Evolutionary conservation across 2,329 filamentous ascomycete genomes (phyloP).

Genomic region (Cladorrhinum sp.): DNA sequence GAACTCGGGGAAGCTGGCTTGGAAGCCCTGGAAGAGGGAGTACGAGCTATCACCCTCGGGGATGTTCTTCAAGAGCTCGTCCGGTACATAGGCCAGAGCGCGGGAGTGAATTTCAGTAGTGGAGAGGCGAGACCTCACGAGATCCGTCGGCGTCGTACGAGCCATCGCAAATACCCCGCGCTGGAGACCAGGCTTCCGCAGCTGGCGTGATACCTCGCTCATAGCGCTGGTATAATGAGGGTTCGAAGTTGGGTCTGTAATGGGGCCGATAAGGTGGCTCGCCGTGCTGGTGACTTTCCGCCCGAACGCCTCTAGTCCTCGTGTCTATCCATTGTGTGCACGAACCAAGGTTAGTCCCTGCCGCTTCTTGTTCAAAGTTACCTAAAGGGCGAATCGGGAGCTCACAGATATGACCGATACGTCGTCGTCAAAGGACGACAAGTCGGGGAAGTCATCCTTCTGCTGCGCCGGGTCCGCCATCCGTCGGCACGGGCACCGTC

Average conservation of each 20-base stretch:
- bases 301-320: slow-evolving; percentile 86
- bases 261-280: slow-evolving; percentile 76
- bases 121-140: slow-evolving; percentile 88
- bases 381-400: background rate
- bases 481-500: slow-evolving; percentile 20
- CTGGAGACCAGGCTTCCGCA: slow-evolving; percentile 79
- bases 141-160: slow-evolving; percentile 85
- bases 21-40: slow-evolving; percentile 94
- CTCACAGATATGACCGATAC: slow-evolving; percentile 28
- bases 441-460: slow-evolving; percentile 28
- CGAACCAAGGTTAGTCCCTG: slow-evolving; percentile 18
- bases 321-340: slow-evolving; percentile 54
- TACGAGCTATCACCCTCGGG: slow-evolving; percentile 83
- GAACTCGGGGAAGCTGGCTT: slow-evolving; percentile 76
- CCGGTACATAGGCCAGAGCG: slow-evolving; percentile 80
- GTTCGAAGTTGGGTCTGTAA: slow-evolving; percentile 53
- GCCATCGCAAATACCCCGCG: slow-evolving; percentile 88
- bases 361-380: background rate
- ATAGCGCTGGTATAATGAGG: slow-evolving; percentile 82
- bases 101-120: slow-evolving; percentile 91
- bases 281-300: slow-evolving; percentile 94
- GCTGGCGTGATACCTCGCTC: slow-evolving; percentile 82
- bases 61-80: slow-evolving; percentile 85
- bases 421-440: slow-evolving; percentile 28
- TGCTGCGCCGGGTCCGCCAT: slow-evolving; percentile 29